These are phyloP conservation scores for Aspergillus cristatus DNA, from an alignment of 495 filamentous ascomycete genomes.

Conservation along the genomic window DNA sequence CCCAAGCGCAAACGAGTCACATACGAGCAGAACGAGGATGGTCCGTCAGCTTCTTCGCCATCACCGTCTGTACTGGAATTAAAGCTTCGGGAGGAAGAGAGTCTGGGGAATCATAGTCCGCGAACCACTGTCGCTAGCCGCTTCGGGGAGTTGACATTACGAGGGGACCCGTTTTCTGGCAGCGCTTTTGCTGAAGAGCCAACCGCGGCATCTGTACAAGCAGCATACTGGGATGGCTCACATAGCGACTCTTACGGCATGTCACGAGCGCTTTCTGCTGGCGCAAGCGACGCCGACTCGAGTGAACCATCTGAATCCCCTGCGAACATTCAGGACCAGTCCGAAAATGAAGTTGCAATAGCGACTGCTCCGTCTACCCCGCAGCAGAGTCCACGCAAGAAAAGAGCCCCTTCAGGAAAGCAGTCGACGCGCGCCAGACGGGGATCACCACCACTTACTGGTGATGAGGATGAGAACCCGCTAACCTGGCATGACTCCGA, in stretches of 20 bases:
- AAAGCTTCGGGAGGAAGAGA: constrained; percentile 24
- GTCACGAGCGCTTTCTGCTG: constrained; percentile 10
- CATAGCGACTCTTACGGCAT: constrained; percentile 8
- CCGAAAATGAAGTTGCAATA: constrained; percentile 1
- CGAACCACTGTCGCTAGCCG: constrained; percentile 53
- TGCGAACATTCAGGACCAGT: constrained; percentile 1
- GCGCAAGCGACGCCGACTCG: constrained; percentile 4
- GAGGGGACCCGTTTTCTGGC: constrained; percentile 28
- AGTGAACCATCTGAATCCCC: constrained; percentile 2
- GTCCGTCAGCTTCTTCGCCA: constrained; percentile 28
- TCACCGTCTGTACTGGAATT: constrained; percentile 23
- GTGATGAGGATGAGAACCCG: constrained; percentile 26
- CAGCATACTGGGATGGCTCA: constrained; percentile 5
- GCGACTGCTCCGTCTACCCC: constrained; percentile 11
- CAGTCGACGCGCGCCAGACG: constrained; percentile 22
- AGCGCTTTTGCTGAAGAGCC: constrained; percentile 2
- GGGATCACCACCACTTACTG: constrained; percentile 41
- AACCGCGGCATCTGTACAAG: constrained; percentile 6
- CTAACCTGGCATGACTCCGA: constrained; percentile 79
- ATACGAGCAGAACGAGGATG: constrained; percentile 26
- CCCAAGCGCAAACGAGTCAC: constrained; percentile 36
- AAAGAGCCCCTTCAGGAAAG: constrained; percentile 12
- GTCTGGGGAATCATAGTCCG: constrained; percentile 44
- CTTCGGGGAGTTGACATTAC: constrained; percentile 53
- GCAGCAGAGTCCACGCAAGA: constrained; percentile 19